Conservation (phyloP, 1,284 basidiomycete species). For the Ustilago nuda region DNA sequence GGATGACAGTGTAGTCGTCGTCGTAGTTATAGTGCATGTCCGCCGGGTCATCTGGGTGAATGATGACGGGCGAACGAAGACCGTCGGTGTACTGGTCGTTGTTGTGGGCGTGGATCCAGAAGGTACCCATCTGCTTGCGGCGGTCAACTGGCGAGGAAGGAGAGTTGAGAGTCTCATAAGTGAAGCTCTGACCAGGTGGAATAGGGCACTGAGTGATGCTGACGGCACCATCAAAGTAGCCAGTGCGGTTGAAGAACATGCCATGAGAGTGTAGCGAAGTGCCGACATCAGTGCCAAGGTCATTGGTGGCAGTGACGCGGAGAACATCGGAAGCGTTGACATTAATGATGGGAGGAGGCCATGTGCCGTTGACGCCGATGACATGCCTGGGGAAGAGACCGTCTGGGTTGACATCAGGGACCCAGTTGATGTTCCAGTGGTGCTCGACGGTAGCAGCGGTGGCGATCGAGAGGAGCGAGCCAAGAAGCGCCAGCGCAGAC, state of each 20-base stretch:
- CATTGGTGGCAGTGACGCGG: constrained; percentile 60
- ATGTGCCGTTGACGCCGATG: constrained; percentile 62
- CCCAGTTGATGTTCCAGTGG: constrained; percentile 78
- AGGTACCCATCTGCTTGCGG: constrained; percentile 70
- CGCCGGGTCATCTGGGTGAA: constrained; percentile 63
- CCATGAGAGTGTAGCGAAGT: constrained; percentile 67
- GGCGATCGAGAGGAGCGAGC: constrained; percentile 25
- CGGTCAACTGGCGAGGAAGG: constrained; percentile 37
- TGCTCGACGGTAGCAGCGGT: constrained; percentile 57
- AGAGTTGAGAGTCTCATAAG: constrained; percentile 56
- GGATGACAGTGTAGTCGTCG: constrained; percentile 86
- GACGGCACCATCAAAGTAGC: constrained; percentile 60
- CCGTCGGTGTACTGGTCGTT: constrained; percentile 66
- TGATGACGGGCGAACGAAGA: constrained; percentile 64
- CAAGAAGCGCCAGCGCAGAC: constrained; percentile 31
- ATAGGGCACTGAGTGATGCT: constrained; percentile 68
- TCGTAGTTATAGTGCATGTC: constrained; percentile 77
- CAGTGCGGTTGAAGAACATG: constrained; percentile 61
- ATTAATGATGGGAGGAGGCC: constrained; percentile 64
- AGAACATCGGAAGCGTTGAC: constrained; percentile 64
- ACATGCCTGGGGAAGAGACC: constrained; percentile 58
- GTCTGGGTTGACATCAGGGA: constrained; percentile 60
- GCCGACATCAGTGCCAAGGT: constrained; percentile 50
- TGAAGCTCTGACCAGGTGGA: constrained; percentile 52
- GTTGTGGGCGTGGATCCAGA: constrained; percentile 71